Evolutionary conservation across 257 asterid species (phyloP).

Genomic region (Henckelia pumila): DNA sequence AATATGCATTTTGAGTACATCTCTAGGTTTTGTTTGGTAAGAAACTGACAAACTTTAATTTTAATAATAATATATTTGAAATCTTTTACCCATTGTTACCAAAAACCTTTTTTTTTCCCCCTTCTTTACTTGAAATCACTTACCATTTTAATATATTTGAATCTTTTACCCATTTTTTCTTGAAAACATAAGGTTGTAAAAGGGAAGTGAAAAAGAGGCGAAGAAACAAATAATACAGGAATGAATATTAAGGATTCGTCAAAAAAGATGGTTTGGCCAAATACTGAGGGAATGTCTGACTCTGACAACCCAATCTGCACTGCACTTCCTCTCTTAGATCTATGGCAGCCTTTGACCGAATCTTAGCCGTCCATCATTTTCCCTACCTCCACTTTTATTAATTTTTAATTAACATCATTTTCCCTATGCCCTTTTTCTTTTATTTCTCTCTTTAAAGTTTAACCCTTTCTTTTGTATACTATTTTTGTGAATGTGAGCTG

Average conservation of each 20-base stretch:
- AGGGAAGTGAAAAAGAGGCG: neutral
- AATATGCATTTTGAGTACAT: neutral
- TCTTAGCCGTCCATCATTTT: constrained; percentile 46
- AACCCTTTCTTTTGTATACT: too few species aligned
- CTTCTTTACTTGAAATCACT: too few species aligned
- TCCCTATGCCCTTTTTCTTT: neutral
- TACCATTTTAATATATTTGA: neutral
- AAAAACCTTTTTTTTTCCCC: too few species aligned
- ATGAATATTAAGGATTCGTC: constrained; percentile 3
- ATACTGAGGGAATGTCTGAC: constrained; percentile 42
- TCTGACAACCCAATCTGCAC: constrained; percentile 40
- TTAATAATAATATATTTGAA: too few species aligned
- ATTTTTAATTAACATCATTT: neutral
- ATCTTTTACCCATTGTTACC: neutral
- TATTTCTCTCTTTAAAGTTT: neutral
- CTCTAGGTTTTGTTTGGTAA: neutral
- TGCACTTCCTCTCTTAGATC: constrained; percentile 33
- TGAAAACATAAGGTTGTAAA: too few species aligned
- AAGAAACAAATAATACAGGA: too few species aligned
- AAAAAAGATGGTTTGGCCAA: neutral
- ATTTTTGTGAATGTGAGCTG: too few species aligned
- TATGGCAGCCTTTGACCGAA: constrained; percentile 72
- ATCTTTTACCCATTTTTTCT: neutral
- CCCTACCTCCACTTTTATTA: constrained; percentile 7
- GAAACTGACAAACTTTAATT: neutral